Percentiles rank a stretch among this genome's conserved stretches.
Evolutionary conservation across 768 basidiomycete genomes (phyloP).

Genomic region (Xerocomus spinulosus): DNA sequence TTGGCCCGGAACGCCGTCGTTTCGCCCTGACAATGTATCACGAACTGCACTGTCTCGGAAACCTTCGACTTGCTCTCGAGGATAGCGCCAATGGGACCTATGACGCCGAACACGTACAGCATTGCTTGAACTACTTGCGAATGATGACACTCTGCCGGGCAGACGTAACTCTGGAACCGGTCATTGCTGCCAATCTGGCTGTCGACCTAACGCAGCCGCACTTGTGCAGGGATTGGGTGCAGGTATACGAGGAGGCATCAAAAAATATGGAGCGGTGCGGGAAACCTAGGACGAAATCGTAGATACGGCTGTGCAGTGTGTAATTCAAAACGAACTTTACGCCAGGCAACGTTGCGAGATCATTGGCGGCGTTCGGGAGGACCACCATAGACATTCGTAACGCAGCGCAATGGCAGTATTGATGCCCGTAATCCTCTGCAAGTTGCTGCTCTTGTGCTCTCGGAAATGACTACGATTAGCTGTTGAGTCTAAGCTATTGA

Average conservation of each 20-base stretch:
- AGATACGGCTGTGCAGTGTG: too few species aligned
- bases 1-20: conserved; percentile 26
- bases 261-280: conserved; percentile 11
- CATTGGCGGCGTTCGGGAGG: too few species aligned
- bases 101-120: conserved; percentile 29
- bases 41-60: conserved; percentile 35
- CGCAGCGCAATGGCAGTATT: too few species aligned
- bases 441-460: too few species aligned
- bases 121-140: conserved; percentile 48
- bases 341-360: too few species aligned
- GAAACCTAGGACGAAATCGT: conserved; percentile 1
- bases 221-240: conserved; percentile 24
- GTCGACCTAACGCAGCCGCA: conserved; percentile 24
- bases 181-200: conserved; percentile 12
- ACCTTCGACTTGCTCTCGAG: conserved; percentile 23
- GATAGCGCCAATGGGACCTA: conserved; percentile 11
- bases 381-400: too few species aligned
- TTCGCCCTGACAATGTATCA: conserved; percentile 38
- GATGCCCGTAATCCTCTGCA: too few species aligned
- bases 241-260: conserved; percentile 23
- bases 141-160: conserved; percentile 43
- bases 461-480: too few species aligned
- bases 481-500: too few species aligned
- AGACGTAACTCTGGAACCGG: conserved; percentile 46
- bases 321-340: too few species aligned